phyloP scores from a whole-genome alignment of 768 basidiomycete species.

The Naematelia encephala region DNA sequence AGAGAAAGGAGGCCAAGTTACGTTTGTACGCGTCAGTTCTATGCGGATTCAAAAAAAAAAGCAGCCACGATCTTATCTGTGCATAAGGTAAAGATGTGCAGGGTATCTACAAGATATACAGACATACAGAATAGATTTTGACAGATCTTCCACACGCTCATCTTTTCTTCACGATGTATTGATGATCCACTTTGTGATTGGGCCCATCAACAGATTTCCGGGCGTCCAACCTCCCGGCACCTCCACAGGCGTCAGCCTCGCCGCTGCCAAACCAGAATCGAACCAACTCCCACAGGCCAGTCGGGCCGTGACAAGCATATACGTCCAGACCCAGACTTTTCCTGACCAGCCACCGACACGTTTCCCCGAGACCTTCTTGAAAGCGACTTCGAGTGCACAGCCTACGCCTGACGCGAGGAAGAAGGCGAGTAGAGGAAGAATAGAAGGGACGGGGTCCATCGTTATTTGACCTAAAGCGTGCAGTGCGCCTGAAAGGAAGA shows the following conservation, averaged over 20 bases:
- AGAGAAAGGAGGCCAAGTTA: too few species aligned
- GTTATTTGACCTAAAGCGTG: slow-evolving; percentile 44
- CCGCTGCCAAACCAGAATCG: slow-evolving; percentile 39
- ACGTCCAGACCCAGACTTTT: slow-evolving; percentile 39
- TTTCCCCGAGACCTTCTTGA: slow-evolving; percentile 36
- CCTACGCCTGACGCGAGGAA: slow-evolving; percentile 41
- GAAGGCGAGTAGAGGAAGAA: slow-evolving; percentile 26
- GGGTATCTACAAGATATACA: background rate
- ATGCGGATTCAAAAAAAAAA: too few species aligned
- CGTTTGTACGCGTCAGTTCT: too few species aligned
- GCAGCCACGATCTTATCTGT: background rate
- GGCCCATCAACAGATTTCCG: background rate
- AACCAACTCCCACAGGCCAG: slow-evolving; percentile 31
- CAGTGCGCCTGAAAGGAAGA: slow-evolving; percentile 38
- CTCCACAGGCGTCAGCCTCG: slow-evolving; percentile 17
- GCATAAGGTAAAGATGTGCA: background rate
- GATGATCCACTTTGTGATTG: background rate
- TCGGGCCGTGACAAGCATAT: slow-evolving; percentile 19
- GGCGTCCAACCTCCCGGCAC: background rate
- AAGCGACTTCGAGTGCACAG: slow-evolving; percentile 34
- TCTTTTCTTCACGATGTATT: background rate
- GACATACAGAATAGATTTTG: too few species aligned
- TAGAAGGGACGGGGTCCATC: slow-evolving; percentile 33
- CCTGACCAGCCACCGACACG: slow-evolving; percentile 37
- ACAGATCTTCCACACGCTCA: too few species aligned